phyloP scores from a whole-genome alignment of 306 rosid genomes.

The Mucuna pruriens region DNA sequence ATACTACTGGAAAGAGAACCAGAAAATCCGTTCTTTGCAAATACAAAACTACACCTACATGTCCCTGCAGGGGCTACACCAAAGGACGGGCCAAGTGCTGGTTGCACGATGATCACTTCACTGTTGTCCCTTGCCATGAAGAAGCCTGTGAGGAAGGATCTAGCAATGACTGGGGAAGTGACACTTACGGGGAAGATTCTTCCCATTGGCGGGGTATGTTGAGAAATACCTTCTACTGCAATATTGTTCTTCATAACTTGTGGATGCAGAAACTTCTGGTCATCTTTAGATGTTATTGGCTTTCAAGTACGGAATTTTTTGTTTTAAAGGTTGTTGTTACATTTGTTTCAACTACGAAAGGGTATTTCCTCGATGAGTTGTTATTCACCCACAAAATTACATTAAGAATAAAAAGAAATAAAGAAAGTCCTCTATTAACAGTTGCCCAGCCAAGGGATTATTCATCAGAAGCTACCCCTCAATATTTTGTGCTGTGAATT shows the following conservation, averaged over 20 bases:
- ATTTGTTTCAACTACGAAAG: background rate
- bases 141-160: slow-evolving; percentile 87
- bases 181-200: slow-evolving; percentile 96
- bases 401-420: background rate
- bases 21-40: slow-evolving; percentile 72
- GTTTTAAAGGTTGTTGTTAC: background rate
- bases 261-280: background rate
- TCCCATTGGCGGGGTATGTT: slow-evolving; percentile 98
- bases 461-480: slow-evolving; percentile 7
- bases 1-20: slow-evolving; percentile 68
- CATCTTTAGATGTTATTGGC: slow-evolving; percentile 11
- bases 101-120: slow-evolving; percentile 98
- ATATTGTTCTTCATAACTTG: slow-evolving; percentile 21
- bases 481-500: slow-evolving; percentile 2
- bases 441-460: background rate
- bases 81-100: slow-evolving; percentile 99
- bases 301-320: background rate
- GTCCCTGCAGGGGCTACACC: slow-evolving; percentile 99
- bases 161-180: slow-evolving; percentile 99
- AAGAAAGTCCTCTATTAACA: background rate
- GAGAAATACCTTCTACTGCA: slow-evolving; percentile 2
- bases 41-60: slow-evolving; percentile 88
- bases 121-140: slow-evolving; percentile 85
- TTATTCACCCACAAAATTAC: background rate
- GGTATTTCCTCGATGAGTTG: background rate